Conservation (phyloP, 768 basidiomycete genomes). For the Boletus fagicola region DNA sequence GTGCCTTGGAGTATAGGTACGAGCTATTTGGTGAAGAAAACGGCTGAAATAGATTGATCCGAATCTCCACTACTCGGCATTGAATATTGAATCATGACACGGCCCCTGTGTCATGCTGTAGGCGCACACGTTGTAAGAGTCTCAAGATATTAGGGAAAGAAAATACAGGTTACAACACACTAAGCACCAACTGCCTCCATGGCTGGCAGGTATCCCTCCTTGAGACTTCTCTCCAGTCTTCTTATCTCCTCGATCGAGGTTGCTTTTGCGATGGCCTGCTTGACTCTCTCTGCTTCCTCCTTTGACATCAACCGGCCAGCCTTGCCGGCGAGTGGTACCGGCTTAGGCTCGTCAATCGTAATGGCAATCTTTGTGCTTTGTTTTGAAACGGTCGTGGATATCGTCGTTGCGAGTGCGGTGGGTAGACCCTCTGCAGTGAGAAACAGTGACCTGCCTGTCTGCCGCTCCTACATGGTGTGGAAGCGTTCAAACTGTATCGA, state of each 20-base stretch:
- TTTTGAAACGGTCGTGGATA: slow-evolving; percentile 71
- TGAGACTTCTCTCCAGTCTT: slow-evolving; percentile 74
- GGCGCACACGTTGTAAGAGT: background rate
- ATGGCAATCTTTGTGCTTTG: slow-evolving; percentile 59
- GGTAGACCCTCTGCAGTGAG: slow-evolving; percentile 75
- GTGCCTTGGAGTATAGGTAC: slow-evolving; percentile 54
- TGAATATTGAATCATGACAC: background rate
- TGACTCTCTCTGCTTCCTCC: slow-evolving; percentile 86
- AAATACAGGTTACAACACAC: slow-evolving; percentile 38
- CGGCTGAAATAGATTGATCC: background rate
- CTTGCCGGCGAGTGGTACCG: slow-evolving; percentile 52
- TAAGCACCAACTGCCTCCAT: slow-evolving; percentile 78
- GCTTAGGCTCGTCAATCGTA: slow-evolving; percentile 78
- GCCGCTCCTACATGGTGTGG: slow-evolving; percentile 63
- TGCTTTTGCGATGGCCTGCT: slow-evolving; percentile 85
- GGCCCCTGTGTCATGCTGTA: background rate
- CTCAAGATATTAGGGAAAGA: slow-evolving; percentile 21
- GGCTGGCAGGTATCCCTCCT: slow-evolving; percentile 81
- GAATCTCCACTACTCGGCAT: background rate
- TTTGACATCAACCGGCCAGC: slow-evolving; percentile 88
- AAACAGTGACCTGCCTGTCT: slow-evolving; percentile 71
- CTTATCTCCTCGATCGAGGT: slow-evolving; percentile 88
- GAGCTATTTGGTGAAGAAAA: slow-evolving; percentile 30
- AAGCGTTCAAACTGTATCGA: slow-evolving; percentile 29
- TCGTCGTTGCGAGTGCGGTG: slow-evolving; percentile 75